Percentiles rank a stretch among this genome's conserved stretches.
phyloP scores from a whole-genome alignment of 495 filamentous ascomycete species.

The Lasiosphaeria miniovina region DNA sequence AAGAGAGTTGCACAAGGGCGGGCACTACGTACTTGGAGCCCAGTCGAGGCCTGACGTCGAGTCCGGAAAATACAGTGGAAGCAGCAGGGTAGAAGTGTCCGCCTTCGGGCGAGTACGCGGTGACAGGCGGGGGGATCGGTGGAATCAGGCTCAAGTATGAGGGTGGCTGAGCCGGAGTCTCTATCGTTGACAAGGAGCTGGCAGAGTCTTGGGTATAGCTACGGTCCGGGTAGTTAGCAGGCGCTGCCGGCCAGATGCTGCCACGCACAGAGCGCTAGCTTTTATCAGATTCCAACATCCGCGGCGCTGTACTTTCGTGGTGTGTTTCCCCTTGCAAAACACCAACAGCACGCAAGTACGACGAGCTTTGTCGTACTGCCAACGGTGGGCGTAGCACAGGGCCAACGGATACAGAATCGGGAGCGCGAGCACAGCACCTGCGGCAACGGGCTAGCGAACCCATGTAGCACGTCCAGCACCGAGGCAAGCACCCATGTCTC shows the following conservation, averaged over 20 bases:
- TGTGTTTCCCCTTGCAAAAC: constrained; percentile 27
- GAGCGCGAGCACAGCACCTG: constrained; percentile 34
- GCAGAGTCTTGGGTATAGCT: constrained; percentile 48
- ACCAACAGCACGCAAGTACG: constrained; percentile 37
- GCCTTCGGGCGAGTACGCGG: constrained; percentile 45
- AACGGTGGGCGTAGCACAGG: constrained; percentile 43
- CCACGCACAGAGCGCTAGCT: constrained; percentile 14
- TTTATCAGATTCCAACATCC: constrained; percentile 26
- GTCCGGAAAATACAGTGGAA: constrained; percentile 41
- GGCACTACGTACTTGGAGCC: constrained; percentile 48
- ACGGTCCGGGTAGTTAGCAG: constrained; percentile 31
- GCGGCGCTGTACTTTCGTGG: constrained; percentile 23
- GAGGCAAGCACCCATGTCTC: constrained; percentile 31
- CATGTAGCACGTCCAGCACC: constrained; percentile 32
- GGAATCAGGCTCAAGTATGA: constrained; percentile 44
- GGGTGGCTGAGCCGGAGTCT: constrained; percentile 44
- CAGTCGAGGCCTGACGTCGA: constrained; percentile 51
- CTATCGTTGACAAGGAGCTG: constrained; percentile 44
- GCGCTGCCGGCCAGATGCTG: constrained; percentile 26
- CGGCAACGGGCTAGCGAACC: constrained; percentile 33
- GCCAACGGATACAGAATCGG: constrained; percentile 41
- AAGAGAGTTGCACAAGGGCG: constrained; percentile 3
- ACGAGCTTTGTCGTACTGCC: constrained; percentile 43
- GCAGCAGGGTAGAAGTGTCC: constrained; percentile 41
- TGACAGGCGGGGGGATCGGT: constrained; percentile 42